phyloP scores from a whole-genome alignment of 2,329 filamentous ascomycete genomes.

The Phialophora verrucosa region DNA sequence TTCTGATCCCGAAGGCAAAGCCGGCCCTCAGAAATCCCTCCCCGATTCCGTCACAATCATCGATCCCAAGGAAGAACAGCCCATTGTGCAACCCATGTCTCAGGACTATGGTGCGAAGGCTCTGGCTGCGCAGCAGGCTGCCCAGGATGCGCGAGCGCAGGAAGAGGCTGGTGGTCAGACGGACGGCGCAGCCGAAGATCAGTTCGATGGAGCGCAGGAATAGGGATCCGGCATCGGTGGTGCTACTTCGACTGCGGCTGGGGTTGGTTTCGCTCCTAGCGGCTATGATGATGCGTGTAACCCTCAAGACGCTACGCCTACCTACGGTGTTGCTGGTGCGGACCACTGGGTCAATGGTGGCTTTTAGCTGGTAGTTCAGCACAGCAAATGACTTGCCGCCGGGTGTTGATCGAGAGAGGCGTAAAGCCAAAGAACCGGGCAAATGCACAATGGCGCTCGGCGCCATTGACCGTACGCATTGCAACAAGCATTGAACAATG shows the following conservation, averaged over 20 bases:
- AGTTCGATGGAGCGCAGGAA: slow-evolving; percentile 53
- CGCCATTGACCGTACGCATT: background rate
- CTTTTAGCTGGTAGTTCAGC: background rate
- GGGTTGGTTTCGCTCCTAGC: slow-evolving; percentile 2
- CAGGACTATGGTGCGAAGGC: slow-evolving; percentile 99
- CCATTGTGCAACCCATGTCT: slow-evolving; percentile 90
- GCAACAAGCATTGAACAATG: slow-evolving; percentile 6
- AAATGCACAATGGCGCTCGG: background rate
- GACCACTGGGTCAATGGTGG: background rate
- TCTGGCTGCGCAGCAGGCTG: slow-evolving; percentile 63
- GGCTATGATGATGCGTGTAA: slow-evolving; percentile 18
- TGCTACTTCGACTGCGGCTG: slow-evolving; percentile 18
- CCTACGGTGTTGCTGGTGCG: slow-evolving; percentile 5
- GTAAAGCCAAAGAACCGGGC: background rate
- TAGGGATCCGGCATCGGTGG: slow-evolving; percentile 42
- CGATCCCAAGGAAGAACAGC: slow-evolving; percentile 99
- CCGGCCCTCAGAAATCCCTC: slow-evolving; percentile 93
- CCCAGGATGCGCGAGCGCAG: slow-evolving; percentile 62
- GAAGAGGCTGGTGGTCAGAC: slow-evolving; percentile 53
- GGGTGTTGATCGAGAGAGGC: background rate
- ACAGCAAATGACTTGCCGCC: background rate
- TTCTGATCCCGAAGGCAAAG: slow-evolving; percentile 98
- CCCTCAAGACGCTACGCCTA: background rate
- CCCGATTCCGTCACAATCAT: slow-evolving; percentile 99
- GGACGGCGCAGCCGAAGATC: slow-evolving; percentile 44